Base-by-base conservation (phyloP, 73 alveolate species). In the Paramecium primaurelia region DNA sequence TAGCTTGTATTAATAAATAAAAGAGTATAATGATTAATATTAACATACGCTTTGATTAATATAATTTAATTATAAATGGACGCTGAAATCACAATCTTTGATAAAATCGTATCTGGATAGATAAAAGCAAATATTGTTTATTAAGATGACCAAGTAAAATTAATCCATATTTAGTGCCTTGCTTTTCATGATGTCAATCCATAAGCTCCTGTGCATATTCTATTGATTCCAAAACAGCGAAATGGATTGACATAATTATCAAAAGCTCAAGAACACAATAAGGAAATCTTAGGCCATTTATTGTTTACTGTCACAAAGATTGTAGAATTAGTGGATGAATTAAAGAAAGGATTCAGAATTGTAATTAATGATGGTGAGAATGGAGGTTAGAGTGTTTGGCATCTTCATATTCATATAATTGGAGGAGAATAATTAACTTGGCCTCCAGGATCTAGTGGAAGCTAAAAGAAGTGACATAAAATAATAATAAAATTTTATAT, bases 181-280 rank as follows among this genome's bases (percentile, higher is more conserved):
- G 98, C 99, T n/a, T 96, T 97, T 90, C 94, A 97, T 92, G 99
- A 97, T 93, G 95, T 97, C 8, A 86, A 92, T 64, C 99, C 99
- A 1, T 94, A 86, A 68, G 98, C 99, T 32, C 97, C 97, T 32
- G 95, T 93, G 32, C 99, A 97, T 80, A 95, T 97, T 86, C 95
- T 97, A n/a, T 96, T 97, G 25, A 97, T 97, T 71, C 99, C 99
- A 77, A 97, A 97, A 96, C 92, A 93, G 77, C 95, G 95, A 93
- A 93, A 95, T 64, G 98, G 99, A 22, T 95, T 97, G 47, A 94
- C 97, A 59, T 85, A 93, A 95, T 94, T 97, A 37, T 92, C 97
- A 14, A 95, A 97, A 42, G 98, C 99, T 12, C 86, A 83, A 47
- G 97, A 95, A 34, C 97, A 95, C 38, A 98, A 97, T 93, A 93